Evolutionary conservation across 1,139 yeast species (phyloP), one percentile per base, ranked within the genome.

Genomic region (Barnettozyma hawaiiensis): DNA sequence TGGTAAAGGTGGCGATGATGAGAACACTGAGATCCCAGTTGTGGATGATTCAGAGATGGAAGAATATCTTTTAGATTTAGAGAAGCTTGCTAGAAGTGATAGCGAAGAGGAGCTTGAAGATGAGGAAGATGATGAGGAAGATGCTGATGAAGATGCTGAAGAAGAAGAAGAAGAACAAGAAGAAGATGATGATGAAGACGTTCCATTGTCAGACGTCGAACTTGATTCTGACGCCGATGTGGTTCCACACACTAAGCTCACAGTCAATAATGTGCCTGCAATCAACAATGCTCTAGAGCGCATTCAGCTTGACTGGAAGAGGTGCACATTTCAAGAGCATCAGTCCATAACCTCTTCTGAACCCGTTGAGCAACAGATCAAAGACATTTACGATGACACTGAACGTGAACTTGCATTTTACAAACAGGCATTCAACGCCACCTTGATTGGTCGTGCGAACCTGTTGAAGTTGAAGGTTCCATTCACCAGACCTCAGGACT

Each of bases 341-440:
- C 89, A 87, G 66, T 66, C 87, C 18, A 66, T 90, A 33, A 74
- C 81, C 15, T 73, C 90, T 41, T 70, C 71, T 12, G 76, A 70
- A 23, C 73, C 74, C 40, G 74, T 85, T 36, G 87, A 79, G 60
- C 59, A 71, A 10, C 77, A 73, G 43, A 82, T 90, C 59, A 86
- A 81, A 62, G 97, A 94, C 62, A 85, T 90, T 49, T 86, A 89
- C 58, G 97, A 94, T 61, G 99, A 94, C 59, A 85, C 96, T 40
- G 92, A 89, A 65, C 81, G 90, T 57, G 92, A 83, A 62, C 62
- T 83, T 42, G 84, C 84, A 8, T 86, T 87, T 58, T 92, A 90
- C 66, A 89, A 86, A 62, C 98, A 94, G 69, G 95, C 95, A 14
- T 75, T 92, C 48, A 84, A 78, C 41, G 96, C 97, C 7, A 95